Percentiles rank a stretch among this genome's conserved stretches.
Conservation (phyloP, 805 yeast genomes). For the Ogataea salicorniae region DNA sequence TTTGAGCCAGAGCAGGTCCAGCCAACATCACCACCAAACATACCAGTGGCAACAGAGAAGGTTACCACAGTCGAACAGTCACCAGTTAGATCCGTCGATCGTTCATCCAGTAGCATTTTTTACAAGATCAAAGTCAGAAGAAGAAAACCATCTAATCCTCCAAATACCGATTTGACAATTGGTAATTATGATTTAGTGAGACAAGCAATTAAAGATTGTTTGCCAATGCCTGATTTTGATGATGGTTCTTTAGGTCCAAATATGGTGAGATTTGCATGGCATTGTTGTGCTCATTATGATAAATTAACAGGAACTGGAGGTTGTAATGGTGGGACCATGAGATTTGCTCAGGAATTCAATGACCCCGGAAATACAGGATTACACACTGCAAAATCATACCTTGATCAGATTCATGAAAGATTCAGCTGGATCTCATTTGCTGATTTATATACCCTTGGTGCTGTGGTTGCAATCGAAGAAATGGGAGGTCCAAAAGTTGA, state of each 20-base stretch:
- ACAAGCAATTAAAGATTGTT: slow-evolving; percentile 31
- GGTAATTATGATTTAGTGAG: slow-evolving; percentile 31
- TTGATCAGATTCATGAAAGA: slow-evolving; percentile 49
- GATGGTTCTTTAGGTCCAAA: slow-evolving; percentile 74
- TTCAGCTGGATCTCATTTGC: slow-evolving; percentile 74
- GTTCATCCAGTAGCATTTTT: slow-evolving; percentile 13
- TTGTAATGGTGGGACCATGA: slow-evolving; percentile 68
- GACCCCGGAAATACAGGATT: slow-evolving; percentile 64
- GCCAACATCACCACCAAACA: not conserved
- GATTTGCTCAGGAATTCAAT: slow-evolving; percentile 46
- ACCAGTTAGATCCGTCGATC: not conserved
- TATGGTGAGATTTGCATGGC: slow-evolving; percentile 81
- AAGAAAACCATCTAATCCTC: not conserved
- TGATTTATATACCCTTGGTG: slow-evolving; percentile 75
- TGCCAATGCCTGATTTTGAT: slow-evolving; percentile 44
- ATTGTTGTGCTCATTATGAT: slow-evolving; percentile 78
- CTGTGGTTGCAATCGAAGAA: slow-evolving; percentile 73
- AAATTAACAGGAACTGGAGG: slow-evolving; percentile 50
- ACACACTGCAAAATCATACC: slow-evolving; percentile 48
- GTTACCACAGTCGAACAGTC: slow-evolving; percentile 7
- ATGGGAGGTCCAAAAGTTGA: slow-evolving; percentile 71
- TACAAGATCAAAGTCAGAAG: slow-evolving; percentile 28
- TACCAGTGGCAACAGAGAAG: not conserved
- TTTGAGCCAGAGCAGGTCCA: slow-evolving; percentile 3
- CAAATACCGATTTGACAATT: slow-evolving; percentile 17